These are phyloP conservation scores for Dendrobium huoshanense DNA, from an alignment of 106 monocot genomes.

Conservation along the genomic window DNA sequence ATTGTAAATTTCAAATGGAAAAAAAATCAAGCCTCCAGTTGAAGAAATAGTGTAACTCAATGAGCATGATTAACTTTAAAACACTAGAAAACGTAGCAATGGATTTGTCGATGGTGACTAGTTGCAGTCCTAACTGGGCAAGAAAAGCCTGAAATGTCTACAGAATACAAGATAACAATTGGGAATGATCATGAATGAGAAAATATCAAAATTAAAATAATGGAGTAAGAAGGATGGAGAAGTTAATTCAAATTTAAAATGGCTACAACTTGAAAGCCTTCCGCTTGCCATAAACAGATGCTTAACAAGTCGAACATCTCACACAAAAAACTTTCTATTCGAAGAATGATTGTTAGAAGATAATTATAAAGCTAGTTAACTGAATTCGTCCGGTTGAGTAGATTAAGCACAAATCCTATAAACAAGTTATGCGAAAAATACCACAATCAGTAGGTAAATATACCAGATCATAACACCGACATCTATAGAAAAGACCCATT, in stretches of 20 bases:
- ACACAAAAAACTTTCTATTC: not conserved
- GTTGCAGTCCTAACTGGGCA: not conserved
- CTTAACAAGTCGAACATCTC: not conserved
- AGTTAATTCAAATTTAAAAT: not conserved
- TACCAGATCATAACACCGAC: not conserved
- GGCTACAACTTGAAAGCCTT: not conserved
- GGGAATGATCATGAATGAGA: not conserved
- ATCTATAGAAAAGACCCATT: not conserved
- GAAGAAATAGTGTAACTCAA: no score
- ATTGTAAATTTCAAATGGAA: no score
- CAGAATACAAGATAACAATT: not conserved
- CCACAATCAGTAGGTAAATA: not conserved
- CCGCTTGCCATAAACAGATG: not conserved
- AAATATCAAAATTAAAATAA: not conserved
- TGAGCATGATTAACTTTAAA: not conserved
- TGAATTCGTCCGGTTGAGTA: not conserved
- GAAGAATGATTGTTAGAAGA: not conserved
- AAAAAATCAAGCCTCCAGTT: no score
- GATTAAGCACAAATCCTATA: not conserved
- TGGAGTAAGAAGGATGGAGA: not conserved
- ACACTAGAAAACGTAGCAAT: not conserved
- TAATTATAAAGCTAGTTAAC: not conserved
- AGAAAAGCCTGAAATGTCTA: not conserved
- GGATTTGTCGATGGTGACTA: not conserved
- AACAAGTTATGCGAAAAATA: not conserved